A percentile compares a stretch with the other conserved stretches of the same genome.
phyloP scores from a whole-genome alignment of 129 eudicot genomes.

The Saussurea involucrata region DNA sequence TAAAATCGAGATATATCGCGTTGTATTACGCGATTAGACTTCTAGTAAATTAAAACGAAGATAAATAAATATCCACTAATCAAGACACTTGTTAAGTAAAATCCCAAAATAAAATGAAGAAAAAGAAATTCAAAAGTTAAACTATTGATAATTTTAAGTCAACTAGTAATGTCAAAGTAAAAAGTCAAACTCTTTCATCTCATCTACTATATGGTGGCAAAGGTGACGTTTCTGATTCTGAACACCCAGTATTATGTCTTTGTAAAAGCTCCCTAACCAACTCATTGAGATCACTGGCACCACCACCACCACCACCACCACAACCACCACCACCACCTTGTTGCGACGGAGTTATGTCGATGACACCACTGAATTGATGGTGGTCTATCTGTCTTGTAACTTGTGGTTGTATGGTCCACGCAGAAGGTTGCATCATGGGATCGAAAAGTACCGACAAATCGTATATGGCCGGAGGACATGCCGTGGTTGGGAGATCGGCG shows the following conservation, averaged over 20 bases:
- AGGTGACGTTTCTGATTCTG: slow-evolving; percentile 41
- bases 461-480: slow-evolving; percentile 41
- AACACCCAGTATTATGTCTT: slow-evolving; percentile 40
- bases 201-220: slow-evolving; percentile 56
- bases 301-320: slow-evolving; percentile 1
- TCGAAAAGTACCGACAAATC: slow-evolving; percentile 70
- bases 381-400: slow-evolving; percentile 30
- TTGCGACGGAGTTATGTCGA: slow-evolving; percentile 20
- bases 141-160: slow-evolving; percentile 13
- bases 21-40: no score
- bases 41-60: neutral
- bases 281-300: slow-evolving; percentile 65
- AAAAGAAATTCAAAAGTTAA: neutral
- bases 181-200: slow-evolving; percentile 26
- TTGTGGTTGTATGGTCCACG: slow-evolving; percentile 43
- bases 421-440: slow-evolving; percentile 43
- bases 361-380: slow-evolving; percentile 34
- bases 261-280: slow-evolving; percentile 66
- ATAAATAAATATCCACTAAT: slow-evolving; percentile 11
- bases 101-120: neutral
- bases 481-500: slow-evolving; percentile 51
- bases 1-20: no score
- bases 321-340: slow-evolving; percentile 14
- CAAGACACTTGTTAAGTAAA: slow-evolving; percentile 19
- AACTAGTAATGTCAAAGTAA: slow-evolving; percentile 24